phyloP scores from a whole-genome alignment of 2,329 filamentous ascomycete species.

The Hypoxylon sp. region DNA sequence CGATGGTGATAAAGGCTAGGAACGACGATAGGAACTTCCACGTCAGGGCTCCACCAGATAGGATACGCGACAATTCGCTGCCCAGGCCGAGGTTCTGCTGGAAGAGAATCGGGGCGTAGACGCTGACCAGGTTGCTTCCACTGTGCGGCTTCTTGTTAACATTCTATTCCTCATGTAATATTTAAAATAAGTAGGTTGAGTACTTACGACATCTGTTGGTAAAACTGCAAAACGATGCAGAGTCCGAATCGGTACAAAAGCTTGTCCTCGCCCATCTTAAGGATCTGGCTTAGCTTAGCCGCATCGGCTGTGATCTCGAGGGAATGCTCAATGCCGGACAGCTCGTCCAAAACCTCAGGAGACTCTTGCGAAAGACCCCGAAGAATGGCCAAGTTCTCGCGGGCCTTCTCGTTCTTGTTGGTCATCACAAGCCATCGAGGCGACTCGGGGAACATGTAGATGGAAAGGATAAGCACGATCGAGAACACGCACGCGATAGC shows the following conservation, averaged over 20 bases:
- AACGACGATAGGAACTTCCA: slow-evolving; percentile 60
- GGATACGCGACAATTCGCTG: slow-evolving; percentile 50
- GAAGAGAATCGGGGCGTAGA: slow-evolving; percentile 55
- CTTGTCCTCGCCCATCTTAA: slow-evolving; percentile 60
- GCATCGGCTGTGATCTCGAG: slow-evolving; percentile 52
- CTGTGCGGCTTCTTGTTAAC: slow-evolving; percentile 35
- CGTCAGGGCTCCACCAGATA: slow-evolving; percentile 60
- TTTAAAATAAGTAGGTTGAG: background rate
- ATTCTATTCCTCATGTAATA: background rate
- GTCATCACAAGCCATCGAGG: slow-evolving; percentile 50
- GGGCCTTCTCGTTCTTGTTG: slow-evolving; percentile 44
- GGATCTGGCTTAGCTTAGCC: slow-evolving; percentile 53
- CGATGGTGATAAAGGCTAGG: slow-evolving; percentile 59
- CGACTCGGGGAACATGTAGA: slow-evolving; percentile 49
- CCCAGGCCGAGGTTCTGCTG: slow-evolving; percentile 52
- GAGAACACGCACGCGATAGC: slow-evolving; percentile 46
- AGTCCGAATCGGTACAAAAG: slow-evolving; percentile 60
- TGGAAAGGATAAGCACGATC: slow-evolving; percentile 41
- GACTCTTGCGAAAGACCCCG: slow-evolving; percentile 37
- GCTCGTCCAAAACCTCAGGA: slow-evolving; percentile 48
- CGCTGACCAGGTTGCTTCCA: slow-evolving; percentile 58
- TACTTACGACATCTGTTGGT: slow-evolving; percentile 57
- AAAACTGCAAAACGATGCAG: slow-evolving; percentile 59
- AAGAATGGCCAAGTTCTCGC: slow-evolving; percentile 44
- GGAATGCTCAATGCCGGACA: slow-evolving; percentile 58